Base-by-base conservation (phyloP, 2,329 filamentous ascomycete genomes). In the Leptographium wingfieldii region DNA sequence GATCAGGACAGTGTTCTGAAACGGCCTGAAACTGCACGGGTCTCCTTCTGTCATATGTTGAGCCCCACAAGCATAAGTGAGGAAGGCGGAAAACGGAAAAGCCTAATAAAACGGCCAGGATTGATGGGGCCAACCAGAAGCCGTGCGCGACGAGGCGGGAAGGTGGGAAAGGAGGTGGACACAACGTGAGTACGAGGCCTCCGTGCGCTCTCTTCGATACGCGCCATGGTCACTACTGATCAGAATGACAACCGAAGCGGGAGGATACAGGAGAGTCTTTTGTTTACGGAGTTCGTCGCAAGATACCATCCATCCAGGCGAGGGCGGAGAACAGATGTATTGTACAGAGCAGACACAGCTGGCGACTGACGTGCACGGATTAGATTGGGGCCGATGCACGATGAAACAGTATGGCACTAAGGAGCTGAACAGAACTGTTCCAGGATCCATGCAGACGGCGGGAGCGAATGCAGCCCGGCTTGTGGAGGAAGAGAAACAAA, bases 1-100 rank as follows among this genome's bases (percentile, higher is more conserved):
- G 55, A 31, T 31, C 46, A 9, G 33, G 33, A 35, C 43, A 27
- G 54, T 29, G 19, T 27, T 57, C 46, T 63, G 61, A 63, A 63
- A 63, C 61, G 38, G 61, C 60, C 29, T 63, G 59, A 61, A 63
- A 63, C 59, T 16, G 4, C 3, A 16, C 12, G 38, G 38, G 38
- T 40, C 38, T 38, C 40, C 40, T 43, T 43, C 40, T 43, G 19
- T 43, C 19, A 12, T 43, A 35, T 10, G 33, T 35, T 7, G 5
- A 19, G 14, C 43, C 19, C 43, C 43, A 46, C 43, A 46, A 46
- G 43, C 16, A 46, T n/a, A 7, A 46, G 19, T 16, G 19, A 46
- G 6, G 16, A 19, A 46, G 43, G 6, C 16, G 43, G 19, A n/a
- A 46, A 22, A 1, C 22, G 22, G 22, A 22, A 46, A 46, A 46